phyloP scores from a whole-genome alignment of 2,329 filamentous ascomycete species.

The Epichloe coenophiala region DNA sequence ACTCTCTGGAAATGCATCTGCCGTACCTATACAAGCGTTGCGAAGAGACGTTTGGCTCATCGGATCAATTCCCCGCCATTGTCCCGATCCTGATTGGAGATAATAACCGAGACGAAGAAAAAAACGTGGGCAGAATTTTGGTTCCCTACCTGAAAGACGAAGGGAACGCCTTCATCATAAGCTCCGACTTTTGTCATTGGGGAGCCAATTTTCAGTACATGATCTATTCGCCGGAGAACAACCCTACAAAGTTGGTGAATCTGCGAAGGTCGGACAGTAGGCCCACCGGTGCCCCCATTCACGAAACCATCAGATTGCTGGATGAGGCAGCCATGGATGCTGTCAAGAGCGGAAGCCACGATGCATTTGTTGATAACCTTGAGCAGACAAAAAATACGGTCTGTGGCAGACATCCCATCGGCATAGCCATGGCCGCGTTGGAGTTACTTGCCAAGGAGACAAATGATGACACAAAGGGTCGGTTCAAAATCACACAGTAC shows the following conservation, averaged over 20 bases:
- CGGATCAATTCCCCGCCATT: slow-evolving; percentile 53
- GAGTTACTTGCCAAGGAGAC: slow-evolving; percentile 43
- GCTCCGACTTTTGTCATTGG: slow-evolving; percentile 97
- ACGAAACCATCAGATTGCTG: slow-evolving; percentile 70
- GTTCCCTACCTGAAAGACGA: slow-evolving; percentile 66
- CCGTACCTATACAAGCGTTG: slow-evolving; percentile 81
- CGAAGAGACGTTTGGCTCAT: slow-evolving; percentile 32
- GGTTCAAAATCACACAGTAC: slow-evolving; percentile 73
- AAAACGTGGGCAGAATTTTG: slow-evolving; percentile 53
- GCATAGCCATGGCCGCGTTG: slow-evolving; percentile 78
- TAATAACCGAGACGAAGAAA: slow-evolving; percentile 51
- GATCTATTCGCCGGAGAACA: slow-evolving; percentile 46
- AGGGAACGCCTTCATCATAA: slow-evolving; percentile 71
- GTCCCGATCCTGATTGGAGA: slow-evolving; percentile 79
- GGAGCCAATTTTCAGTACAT: slow-evolving; percentile 69
- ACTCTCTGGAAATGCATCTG: slow-evolving; percentile 93
- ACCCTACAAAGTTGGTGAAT: slow-evolving; percentile 25
- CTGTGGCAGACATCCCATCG: slow-evolving; percentile 89
- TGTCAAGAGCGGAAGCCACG: slow-evolving; percentile 63
- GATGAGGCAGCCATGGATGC: slow-evolving; percentile 76
- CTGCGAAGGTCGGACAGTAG: slow-evolving; percentile 19
- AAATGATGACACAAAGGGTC: slow-evolving; percentile 28
- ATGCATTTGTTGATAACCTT: slow-evolving; percentile 55
- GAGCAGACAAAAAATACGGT: slow-evolving; percentile 74
- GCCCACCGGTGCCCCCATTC: slow-evolving; percentile 43